Percentiles rank a stretch among this genome's conserved stretches.
phyloP scores from a whole-genome alignment of 805 yeast genomes.

The Saturnispora ahearnii region DNA sequence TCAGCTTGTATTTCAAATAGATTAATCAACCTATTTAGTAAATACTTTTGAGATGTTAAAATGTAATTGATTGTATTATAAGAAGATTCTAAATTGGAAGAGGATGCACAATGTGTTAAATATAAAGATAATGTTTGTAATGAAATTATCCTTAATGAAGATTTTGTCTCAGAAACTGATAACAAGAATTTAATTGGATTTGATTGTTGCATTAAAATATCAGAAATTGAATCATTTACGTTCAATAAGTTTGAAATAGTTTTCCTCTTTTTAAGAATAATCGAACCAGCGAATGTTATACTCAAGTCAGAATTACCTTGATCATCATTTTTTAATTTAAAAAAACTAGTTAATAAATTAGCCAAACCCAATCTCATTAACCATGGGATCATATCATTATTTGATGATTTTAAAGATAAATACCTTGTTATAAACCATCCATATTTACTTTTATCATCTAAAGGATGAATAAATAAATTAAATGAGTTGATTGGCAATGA shows the following conservation, averaged over 20 bases:
- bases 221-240: not conserved
- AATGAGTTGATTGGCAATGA: slow-evolving; percentile 10
- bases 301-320: not conserved
- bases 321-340: slow-evolving; percentile 16
- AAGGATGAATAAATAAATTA: slow-evolving; percentile 13
- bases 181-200: slow-evolving; percentile 21
- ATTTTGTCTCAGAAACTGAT: slow-evolving; percentile 9
- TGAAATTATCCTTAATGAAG: slow-evolving; percentile 13
- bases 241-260: not conserved
- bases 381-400: slow-evolving; percentile 30
- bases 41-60: not conserved
- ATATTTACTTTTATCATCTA: not conserved
- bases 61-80: not conserved
- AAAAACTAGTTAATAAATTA: slow-evolving; percentile 28
- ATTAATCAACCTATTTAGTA: slow-evolving; percentile 12
- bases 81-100: not conserved
- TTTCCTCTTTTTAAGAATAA: slow-evolving; percentile 3
- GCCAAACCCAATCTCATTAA: slow-evolving; percentile 30
- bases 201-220: not conserved
- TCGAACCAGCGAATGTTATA: not conserved
- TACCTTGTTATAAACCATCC: slow-evolving; percentile 22
- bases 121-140: slow-evolving; percentile 27
- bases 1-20: slow-evolving; percentile 17
- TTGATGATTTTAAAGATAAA: slow-evolving; percentile 6
- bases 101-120: slow-evolving; percentile 11